A percentile compares a stretch with the other conserved stretches of the same genome.
Conservation (phyloP, 257 asterid genomes). For the Plantago elongata region DNA sequence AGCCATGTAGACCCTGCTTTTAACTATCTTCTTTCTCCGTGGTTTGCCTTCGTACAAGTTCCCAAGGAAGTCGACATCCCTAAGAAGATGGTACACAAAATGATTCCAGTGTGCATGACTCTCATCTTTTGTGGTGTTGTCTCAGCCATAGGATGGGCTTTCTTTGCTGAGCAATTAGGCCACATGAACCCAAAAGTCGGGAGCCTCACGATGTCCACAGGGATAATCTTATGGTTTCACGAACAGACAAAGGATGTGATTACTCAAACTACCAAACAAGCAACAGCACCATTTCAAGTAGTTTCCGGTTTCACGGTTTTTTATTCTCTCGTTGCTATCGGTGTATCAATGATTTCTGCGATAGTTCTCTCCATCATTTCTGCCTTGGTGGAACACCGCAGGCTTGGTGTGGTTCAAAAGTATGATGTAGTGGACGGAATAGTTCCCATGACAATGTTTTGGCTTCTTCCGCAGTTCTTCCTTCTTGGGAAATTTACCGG, state of each 20-base stretch:
- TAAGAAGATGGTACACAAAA: constrained; percentile 31
- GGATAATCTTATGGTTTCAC: constrained; percentile 28
- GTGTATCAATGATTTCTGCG: constrained; percentile 32
- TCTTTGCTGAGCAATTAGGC: constrained; percentile 33
- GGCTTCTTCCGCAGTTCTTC: constrained; percentile 42
- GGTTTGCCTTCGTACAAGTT: constrained; percentile 30
- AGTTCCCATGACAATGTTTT: constrained; percentile 42
- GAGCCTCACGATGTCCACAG: constrained; percentile 21
- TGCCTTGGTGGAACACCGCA: constrained; percentile 42
- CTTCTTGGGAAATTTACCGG: constrained; percentile 30
- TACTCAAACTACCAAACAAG: constrained; percentile 14
- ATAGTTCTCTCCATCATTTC: constrained; percentile 45
- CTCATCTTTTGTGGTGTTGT: constrained; percentile 41
- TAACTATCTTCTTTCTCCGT: constrained; percentile 30
- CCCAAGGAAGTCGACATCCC: constrained; percentile 43
- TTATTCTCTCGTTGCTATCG: constrained; percentile 29
- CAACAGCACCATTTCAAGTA: constrained; percentile 6
- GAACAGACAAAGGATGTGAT: constrained; percentile 21
- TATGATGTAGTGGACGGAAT: constrained; percentile 37
- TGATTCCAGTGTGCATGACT: constrained; percentile 33
- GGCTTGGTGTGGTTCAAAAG: constrained; percentile 29
- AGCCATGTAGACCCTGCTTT: constrained; percentile 27
- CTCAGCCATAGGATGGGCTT: constrained; percentile 40
- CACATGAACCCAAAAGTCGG: constrained; percentile 30
- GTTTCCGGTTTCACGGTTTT: constrained; percentile 12